Percentiles rank a stretch among this genome's conserved stretches.
phyloP scores from a whole-genome alignment of 1,139 yeast genomes.

The Taiozyma onychis region DNA sequence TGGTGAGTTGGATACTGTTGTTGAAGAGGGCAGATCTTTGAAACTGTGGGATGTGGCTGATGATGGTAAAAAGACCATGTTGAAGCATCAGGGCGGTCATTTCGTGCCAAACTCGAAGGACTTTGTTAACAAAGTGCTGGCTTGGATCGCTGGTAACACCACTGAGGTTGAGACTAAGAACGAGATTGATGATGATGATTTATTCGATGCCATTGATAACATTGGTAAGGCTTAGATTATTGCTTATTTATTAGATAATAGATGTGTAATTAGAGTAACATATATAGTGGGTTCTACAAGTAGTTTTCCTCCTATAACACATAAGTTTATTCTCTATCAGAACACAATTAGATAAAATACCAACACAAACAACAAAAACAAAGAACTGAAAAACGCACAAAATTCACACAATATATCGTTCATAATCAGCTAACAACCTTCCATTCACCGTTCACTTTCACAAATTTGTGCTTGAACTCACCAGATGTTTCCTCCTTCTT shows the following conservation, averaged over 20 bases:
- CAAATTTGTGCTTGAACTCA: slow-evolving; percentile 1
- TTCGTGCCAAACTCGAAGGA: slow-evolving; percentile 73
- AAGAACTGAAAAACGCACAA: background rate
- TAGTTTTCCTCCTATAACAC: background rate
- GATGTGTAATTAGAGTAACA: too few species aligned
- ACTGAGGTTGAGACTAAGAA: slow-evolving; percentile 7
- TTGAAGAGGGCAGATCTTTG: slow-evolving; percentile 65
- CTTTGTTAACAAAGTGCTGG: slow-evolving; percentile 49
- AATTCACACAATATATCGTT: background rate
- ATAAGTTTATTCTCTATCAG: background rate
- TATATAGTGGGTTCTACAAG: background rate
- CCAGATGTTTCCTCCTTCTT: slow-evolving; percentile 5
- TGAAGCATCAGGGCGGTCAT: slow-evolving; percentile 83
- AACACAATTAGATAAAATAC: background rate
- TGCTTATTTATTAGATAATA: background rate
- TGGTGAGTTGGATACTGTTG: slow-evolving; percentile 88
- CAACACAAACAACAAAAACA: background rate
- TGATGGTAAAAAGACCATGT: slow-evolving; percentile 37
- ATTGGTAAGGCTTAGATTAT: slow-evolving; percentile 28
- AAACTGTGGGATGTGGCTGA: slow-evolving; percentile 50
- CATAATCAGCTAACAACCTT: background rate
- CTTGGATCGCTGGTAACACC: slow-evolving; percentile 40
- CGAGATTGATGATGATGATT: slow-evolving; percentile 23
- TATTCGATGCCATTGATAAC: slow-evolving; percentile 37
- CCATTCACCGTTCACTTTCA: slow-evolving; percentile 3